Base-by-base conservation (phyloP, 768 basidiomycete genomes). In the Lactifluus volemus region DNA sequence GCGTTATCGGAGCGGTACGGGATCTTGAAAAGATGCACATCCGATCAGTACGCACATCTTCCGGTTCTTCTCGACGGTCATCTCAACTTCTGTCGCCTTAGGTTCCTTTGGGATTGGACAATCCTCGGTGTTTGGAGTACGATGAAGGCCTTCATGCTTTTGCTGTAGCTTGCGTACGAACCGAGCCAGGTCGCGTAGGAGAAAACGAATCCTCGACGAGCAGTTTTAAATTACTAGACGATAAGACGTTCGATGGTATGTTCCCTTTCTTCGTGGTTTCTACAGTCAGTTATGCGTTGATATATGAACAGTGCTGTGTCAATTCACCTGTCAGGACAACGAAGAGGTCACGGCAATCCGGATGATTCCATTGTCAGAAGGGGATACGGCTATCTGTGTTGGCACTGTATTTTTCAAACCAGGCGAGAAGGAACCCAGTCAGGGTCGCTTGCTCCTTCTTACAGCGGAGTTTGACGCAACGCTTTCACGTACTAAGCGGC, bases 21-120 rank as follows among this genome's bases (percentile, higher is more conserved):
- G 80, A 86, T 61, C 75, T 92, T 11, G 83, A 89, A 64, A 89
- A 89, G 70, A 78, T 93, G 70, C 88, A 95, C 67, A 84, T 95
- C 49, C 84, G 85, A 58, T 81, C 89, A 39, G 91, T 91, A 70
- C 64, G 61, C 25, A 42, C 81, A 63, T 36, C 38, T 44, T 49
- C 32, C 7, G 3, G 30, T 21, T 49, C 11, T 42, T 49, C 19
- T 34, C 51, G 58, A 53, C 11, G 53, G 48, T 61, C 39, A 21
- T 29, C 34, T 53, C 54, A 55, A 41, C 63, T 21, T 44, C 25
- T 55, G 36, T 39, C 49, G 19, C 17, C n/a, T 48, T 44, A 92
- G 91, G 75, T 91, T 32, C 77, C 83, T 29, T 73, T 94, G 10
- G 92, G 90, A 3, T 74, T 81, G 30, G 83, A 90, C 58, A 83